phyloP scores from a whole-genome alignment of 78 protist genomes.

The Chrysochromulina parva region DNA sequence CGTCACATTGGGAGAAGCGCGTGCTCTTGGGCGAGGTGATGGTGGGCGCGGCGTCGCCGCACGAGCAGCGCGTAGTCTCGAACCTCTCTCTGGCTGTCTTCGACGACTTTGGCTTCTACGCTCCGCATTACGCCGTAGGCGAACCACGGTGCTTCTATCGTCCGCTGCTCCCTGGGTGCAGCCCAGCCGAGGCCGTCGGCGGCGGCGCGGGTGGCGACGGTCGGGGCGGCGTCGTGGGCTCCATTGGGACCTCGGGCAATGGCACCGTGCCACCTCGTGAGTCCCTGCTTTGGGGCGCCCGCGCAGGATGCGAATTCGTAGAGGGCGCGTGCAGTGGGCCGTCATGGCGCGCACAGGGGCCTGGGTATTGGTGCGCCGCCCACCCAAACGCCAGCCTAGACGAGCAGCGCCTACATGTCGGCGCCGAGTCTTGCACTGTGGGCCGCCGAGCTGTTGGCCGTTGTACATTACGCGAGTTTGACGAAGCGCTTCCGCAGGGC shows the following conservation, averaged over 20 bases:
- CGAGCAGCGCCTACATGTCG: too few species aligned
- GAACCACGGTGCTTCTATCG: background rate
- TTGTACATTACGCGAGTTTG: background rate
- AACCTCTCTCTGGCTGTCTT: background rate
- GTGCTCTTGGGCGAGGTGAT: background rate
- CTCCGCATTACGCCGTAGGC: too few species aligned
- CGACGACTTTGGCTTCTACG: constrained; percentile 14
- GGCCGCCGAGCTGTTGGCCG: background rate
- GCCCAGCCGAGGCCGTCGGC: background rate
- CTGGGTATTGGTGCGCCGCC: background rate
- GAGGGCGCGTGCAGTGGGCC: background rate
- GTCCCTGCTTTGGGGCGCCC: background rate
- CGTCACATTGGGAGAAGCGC: constrained; percentile 51
- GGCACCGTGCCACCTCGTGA: background rate
- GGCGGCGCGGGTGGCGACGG: background rate
- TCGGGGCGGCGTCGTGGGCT: too few species aligned
- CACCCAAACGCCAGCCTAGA: too few species aligned
- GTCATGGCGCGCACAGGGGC: background rate
- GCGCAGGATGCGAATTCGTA: background rate
- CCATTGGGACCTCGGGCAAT: too few species aligned
- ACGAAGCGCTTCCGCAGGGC: background rate
- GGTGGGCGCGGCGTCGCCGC: background rate
- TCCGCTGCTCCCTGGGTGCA: background rate
- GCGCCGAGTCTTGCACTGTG: background rate
- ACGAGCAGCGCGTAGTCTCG: background rate